Base-by-base conservation (phyloP, 495 filamentous ascomycete species). In the Patellaria atrata region DNA sequence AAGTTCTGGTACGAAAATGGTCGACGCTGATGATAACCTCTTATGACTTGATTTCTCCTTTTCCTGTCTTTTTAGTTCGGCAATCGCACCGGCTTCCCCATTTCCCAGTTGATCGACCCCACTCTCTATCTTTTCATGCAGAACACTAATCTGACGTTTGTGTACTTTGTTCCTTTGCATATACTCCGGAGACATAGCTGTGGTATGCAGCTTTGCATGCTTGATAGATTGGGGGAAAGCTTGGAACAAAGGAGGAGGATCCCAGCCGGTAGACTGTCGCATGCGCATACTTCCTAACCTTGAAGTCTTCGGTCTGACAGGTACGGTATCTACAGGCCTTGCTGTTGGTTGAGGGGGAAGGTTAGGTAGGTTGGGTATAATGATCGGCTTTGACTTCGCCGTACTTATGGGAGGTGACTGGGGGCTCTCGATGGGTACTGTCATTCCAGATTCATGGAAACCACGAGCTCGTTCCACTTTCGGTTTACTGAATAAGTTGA, bases 171-270 rank as follows among this genome's bases (percentile, higher is more conserved):
- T 53, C 17, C 81, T 75, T 15, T 86, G 50, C 18, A 94, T 72
- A 5, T 58, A 52, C 18, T 75, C 71, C 0, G 68, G 63, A 0
- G 69, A 67, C 28, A 70, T 49, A 5, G 56, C 51, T 1, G 71
- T 67, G 8, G 64, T 56, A 6, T 58, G 45, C 1, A 77, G 51
- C 19, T 46, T 62, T 12, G 62, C 65, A 52, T 76, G 63, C 42
- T 70, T 78, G 40, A 62, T 71, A 6, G 85, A 72, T 54, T 93
- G 87, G 1, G 84, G 78, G 52, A 83, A 93, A n/a, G 82, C 83
- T 49, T 91, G 74, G 57, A 85, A 94, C 5, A 94, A 62, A 3
- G 86, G 80, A 5, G 85, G 84, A 3, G 81, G 76, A 35, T 74
- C 69, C 79, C 82, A 92, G 23, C 36, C 13, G 21, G 27, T 36